Evolutionary conservation across 2,329 filamentous ascomycete species (phyloP), one percentile per base, ranked within the genome.

Genomic region (Cordyceps cicadae): DNA sequence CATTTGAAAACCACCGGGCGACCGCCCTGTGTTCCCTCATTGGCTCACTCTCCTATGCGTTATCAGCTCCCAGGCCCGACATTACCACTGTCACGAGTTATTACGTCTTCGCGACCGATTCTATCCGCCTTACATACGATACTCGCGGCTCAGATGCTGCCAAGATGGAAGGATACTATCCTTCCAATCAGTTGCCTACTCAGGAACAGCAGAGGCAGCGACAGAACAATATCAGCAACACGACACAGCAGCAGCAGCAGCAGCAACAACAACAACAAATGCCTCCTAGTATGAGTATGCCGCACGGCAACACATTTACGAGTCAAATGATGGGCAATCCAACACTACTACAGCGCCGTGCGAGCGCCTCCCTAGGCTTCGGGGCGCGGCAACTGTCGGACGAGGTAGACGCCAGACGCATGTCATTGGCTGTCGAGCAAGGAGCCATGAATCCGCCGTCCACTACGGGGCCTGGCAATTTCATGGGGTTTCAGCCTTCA

Each of bases 161-260:
- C 41, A 66, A 26, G 39, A 61, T 61, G 60, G 54, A 61, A 46
- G 48, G 53, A 26, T 61, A 61, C 34, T 57, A 53, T 21, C 32
- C 53, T 48, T 15, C 53, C 52, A 51, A 52, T n/a, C 54, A 51
- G 48, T 26, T 58, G 15, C 26, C 53, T 56, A 48, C 59, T 8
- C 59, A 56, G 29, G 60, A 57, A 46, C 60, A 57, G 54, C 60
- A 61, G 41, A n/a, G 14, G 53, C 52, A 61, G 41, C 24, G 12
- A 48, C 52, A 54, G 21, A 54, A 29, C 19, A 54, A 15, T 39
- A 57, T 21, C 52, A n/a, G 24, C 24, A 51, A n/a, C 34, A 51
- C 29, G 21, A 32, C 45, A 17, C 43, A 51, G 14, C 8, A 45
- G 1, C 57, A 59, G 7, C 58, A 55, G 8, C 57, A 55, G 12